Percentiles rank a stretch among this genome's conserved stretches.
phyloP scores from a whole-genome alignment of 2,329 filamentous ascomycete species.

The Didymella exigua region DNA sequence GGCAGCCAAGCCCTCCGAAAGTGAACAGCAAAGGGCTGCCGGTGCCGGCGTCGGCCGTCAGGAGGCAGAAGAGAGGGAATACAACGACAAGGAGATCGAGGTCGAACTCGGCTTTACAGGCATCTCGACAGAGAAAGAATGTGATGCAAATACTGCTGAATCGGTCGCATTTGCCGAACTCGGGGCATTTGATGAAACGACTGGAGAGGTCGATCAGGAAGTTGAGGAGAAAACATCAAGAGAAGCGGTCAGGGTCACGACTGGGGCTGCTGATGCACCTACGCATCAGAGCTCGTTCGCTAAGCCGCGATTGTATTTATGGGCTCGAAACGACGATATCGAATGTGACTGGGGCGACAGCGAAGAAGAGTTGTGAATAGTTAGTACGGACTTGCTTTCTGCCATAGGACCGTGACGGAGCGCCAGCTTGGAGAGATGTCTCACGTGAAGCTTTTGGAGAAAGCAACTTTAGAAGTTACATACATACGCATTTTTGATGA shows the following conservation, averaged over 20 bases:
- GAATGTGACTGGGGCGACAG: constrained; percentile 9
- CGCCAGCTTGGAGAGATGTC: too few species aligned
- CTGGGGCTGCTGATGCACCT: neutral
- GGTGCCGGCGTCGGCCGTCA: too few species aligned
- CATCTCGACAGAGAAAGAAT: neutral
- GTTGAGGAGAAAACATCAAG: neutral
- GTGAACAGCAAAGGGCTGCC: too few species aligned
- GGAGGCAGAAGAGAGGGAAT: too few species aligned
- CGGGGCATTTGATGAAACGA: neutral
- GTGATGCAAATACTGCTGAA: neutral
- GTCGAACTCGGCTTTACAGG: too few species aligned
- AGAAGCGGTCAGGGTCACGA: neutral
- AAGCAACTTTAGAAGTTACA: neutral
- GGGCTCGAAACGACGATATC: constrained; percentile 7
- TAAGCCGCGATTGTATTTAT: neutral
- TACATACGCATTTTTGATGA: neutral
- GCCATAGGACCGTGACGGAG: too few species aligned
- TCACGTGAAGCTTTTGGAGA: too few species aligned
- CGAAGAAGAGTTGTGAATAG: neutral
- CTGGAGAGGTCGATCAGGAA: neutral
- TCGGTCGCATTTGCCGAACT: neutral
- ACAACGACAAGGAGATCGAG: too few species aligned
- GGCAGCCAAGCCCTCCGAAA: too few species aligned
- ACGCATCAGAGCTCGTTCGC: neutral
- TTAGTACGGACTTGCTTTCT: too few species aligned